Conservation (phyloP, 208 protist species). For the Herpetomonas muscarum region DNA sequence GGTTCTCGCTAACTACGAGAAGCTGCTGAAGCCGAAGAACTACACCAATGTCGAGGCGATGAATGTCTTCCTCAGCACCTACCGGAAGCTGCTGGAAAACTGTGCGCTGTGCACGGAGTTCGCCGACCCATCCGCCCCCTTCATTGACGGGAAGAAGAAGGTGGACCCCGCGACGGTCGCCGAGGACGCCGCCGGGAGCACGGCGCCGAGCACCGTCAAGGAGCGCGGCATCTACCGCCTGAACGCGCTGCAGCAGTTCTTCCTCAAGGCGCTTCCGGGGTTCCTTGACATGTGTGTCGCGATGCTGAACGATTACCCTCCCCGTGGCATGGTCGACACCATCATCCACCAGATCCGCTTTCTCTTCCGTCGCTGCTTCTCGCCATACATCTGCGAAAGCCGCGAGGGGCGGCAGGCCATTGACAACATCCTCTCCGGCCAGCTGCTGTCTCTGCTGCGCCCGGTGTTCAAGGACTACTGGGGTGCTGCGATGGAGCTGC, state of each 20-base stretch:
- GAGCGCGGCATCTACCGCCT: conserved; percentile 40
- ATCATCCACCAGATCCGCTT: conserved; percentile 47
- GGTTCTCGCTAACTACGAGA: conserved; percentile 26
- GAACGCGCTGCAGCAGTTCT: conserved; percentile 39
- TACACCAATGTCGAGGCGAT: conserved; percentile 52
- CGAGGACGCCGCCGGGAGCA: not conserved
- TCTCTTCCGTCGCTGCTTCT: conserved; percentile 62
- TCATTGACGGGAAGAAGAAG: conserved; percentile 2
- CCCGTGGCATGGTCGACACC: not conserved
- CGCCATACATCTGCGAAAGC: conserved; percentile 80
- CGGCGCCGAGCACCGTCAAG: conserved; percentile 13
- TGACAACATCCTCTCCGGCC: conserved; percentile 54
- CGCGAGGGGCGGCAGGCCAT: conserved; percentile 60
- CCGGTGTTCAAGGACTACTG: conserved; percentile 74
- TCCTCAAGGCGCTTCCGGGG: conserved; percentile 37
- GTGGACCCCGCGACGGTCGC: not conserved
- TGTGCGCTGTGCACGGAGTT: conserved; percentile 34
- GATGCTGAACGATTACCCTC: conserved; percentile 25
- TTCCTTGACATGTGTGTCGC: conserved; percentile 61
- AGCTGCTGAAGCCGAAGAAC: conserved; percentile 72
- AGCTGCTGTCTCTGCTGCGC: conserved; percentile 71
- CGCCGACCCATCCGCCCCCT: not conserved
- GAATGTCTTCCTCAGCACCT: conserved; percentile 63
- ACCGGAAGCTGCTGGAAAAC: conserved; percentile 80
- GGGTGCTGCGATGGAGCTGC: conserved; percentile 53